These are phyloP conservation scores for Microdochium paspali DNA, from an alignment of 2,329 filamentous ascomycete genomes.

Conservation along the genomic window DNA sequence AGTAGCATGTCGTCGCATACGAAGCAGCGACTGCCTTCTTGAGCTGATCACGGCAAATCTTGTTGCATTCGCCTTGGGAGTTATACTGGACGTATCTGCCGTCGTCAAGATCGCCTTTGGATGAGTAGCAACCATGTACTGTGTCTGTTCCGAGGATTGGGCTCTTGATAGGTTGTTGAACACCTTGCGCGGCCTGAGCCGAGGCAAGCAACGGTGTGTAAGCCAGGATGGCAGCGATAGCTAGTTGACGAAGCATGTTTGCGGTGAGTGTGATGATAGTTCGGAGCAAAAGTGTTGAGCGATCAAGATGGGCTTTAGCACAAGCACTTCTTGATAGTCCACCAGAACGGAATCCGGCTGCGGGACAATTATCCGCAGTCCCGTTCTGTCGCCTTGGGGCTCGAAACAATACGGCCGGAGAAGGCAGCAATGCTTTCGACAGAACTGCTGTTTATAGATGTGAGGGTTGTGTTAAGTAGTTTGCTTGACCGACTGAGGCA, in stretches of 20 bases:
- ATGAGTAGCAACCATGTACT: slow-evolving; percentile 42
- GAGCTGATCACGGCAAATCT: slow-evolving; percentile 26
- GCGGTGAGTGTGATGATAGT: slow-evolving; percentile 3
- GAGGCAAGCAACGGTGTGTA: slow-evolving; percentile 11
- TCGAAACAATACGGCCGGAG: too few species aligned
- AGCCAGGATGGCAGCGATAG: slow-evolving; percentile 15
- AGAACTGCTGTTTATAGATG: too few species aligned
- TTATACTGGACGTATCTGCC: slow-evolving; percentile 19
- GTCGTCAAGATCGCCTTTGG: slow-evolving; percentile 26
- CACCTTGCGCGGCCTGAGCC: slow-evolving; percentile 1
- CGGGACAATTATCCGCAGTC: too few species aligned
- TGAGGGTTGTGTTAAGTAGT: too few species aligned
- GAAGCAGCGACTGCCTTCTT: slow-evolving; percentile 52
- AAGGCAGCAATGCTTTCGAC: too few species aligned
- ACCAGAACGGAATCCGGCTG: too few species aligned
- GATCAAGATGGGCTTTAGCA: background rate
- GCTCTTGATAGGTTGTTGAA: slow-evolving; percentile 23
- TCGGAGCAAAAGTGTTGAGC: background rate
- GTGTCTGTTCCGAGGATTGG: slow-evolving; percentile 27
- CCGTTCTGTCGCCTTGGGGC: too few species aligned
- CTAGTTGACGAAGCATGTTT: slow-evolving; percentile 16
- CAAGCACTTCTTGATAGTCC: too few species aligned
- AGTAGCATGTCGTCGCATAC: slow-evolving; percentile 57
- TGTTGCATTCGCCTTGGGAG: slow-evolving; percentile 30
- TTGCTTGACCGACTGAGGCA: background rate